Conservation (phyloP, 1,284 basidiomycete genomes). For the Ustilago xerochloae region DNA sequence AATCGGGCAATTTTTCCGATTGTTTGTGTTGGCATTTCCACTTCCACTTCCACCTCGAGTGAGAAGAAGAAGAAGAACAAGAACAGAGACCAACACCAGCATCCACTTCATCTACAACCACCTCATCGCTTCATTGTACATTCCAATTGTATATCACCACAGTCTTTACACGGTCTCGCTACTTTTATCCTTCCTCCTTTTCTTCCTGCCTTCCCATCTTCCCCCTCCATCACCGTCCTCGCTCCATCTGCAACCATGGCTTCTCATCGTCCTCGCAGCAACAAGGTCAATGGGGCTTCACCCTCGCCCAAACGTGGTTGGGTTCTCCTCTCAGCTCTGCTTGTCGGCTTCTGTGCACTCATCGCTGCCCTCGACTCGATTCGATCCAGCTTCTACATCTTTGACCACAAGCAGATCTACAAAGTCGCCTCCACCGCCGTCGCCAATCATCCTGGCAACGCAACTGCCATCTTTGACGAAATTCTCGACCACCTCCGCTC, state of each 20-base stretch:
- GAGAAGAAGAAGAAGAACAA: not conserved
- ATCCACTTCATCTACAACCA: not conserved
- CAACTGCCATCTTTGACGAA: slow-evolving; percentile 62
- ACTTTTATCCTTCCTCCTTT: not conserved
- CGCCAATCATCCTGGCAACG: slow-evolving; percentile 52
- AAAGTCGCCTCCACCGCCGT: slow-evolving; percentile 53
- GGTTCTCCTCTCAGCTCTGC: slow-evolving; percentile 26
- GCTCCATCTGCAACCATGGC: slow-evolving; percentile 17
- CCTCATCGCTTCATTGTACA: not conserved
- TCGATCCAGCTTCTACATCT: slow-evolving; percentile 59
- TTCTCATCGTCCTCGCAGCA: slow-evolving; percentile 34
- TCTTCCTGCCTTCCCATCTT: not conserved
- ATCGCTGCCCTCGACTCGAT: slow-evolving; percentile 41
- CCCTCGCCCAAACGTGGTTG: slow-evolving; percentile 20
- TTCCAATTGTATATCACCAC: slow-evolving; percentile 3
- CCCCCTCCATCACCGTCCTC: not conserved
- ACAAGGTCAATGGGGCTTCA: slow-evolving; percentile 5
- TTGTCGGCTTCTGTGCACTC: slow-evolving; percentile 35
- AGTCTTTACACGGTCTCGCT: slow-evolving; percentile 22
- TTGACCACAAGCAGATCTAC: slow-evolving; percentile 58
- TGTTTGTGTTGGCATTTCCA: not conserved
- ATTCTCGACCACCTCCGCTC: slow-evolving; percentile 53
- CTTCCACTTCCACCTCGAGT: not conserved
- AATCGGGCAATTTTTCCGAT: slow-evolving; percentile 5
- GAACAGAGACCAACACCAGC: slow-evolving; percentile 3